Base-by-base conservation (phyloP, 495 filamentous ascomycete species). In the Pseudotulostoma volvatum region DNA sequence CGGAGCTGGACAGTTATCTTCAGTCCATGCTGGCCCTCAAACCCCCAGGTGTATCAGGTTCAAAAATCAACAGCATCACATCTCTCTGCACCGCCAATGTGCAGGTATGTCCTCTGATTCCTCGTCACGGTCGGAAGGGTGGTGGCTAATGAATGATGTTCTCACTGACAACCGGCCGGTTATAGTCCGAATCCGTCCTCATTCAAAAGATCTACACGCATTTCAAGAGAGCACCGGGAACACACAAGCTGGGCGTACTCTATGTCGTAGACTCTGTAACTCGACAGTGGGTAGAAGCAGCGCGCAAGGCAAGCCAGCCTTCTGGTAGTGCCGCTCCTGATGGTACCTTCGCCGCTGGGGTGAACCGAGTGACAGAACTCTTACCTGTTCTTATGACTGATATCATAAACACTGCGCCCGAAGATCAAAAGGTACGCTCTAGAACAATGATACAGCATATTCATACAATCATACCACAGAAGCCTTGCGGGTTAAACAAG, bases 181-280 rank as follows among this genome's bases (percentile, higher is more conserved):
- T 16, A 17, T 33, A 97, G 90, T 87, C 82, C 57, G 90, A 95
- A 68, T 87, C 86, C 33, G 78, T 86, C 55, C 77, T 96, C 48
- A 81, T 96, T 52, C 84, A 93, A 53, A 95, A 93, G 54, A 77
- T 97, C 52, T 93, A 81, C 66, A 87, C 84, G 28, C 86, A 94
- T 52, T 93, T 95, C 78, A 94, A 92, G 61, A 93, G 86, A 65
- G 77, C 86, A 45, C 87, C 86, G 34, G 74, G 74, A 51, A 88
- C 86, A 54, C 87, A 96, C 73, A 97, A 97, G 66, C 69, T 97
- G 66, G 90, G 90, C 60, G 86, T 95, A 53, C 78, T 97, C 66
- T 97, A 97, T 78, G 86, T 96, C 66, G 84, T 97, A 92, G 92
- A 97, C 73, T 93, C 87, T 71, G 86, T 97, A 77, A 86, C 85